Evolutionary conservation across 371 early-diverging fungal species (phyloP).

Genomic region (Mucor irregularis): DNA sequence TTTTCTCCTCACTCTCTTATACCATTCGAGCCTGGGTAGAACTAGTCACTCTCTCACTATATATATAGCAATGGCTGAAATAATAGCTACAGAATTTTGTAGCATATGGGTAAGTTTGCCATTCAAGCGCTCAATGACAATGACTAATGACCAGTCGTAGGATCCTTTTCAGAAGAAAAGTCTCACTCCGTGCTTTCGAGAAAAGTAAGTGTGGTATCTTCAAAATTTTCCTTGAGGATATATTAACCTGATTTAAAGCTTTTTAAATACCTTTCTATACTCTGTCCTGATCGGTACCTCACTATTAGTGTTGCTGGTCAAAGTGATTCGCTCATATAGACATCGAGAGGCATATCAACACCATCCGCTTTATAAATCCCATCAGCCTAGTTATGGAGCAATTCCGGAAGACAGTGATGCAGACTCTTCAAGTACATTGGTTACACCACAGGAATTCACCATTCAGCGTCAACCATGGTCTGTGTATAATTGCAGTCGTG

Average conservation of each 20-base stretch:
- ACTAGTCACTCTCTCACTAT: no score
- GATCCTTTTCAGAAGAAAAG: constrained; percentile 8
- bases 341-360: background rate
- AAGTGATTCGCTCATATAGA: background rate
- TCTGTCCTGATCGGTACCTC: background rate
- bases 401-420: background rate
- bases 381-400: background rate
- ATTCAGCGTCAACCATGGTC: constrained; percentile 8
- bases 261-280: background rate
- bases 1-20: no score
- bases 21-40: no score
- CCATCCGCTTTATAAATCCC: background rate
- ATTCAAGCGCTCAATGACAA: background rate
- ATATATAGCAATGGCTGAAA: no score
- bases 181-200: constrained; percentile 18
- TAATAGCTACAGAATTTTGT: background rate
- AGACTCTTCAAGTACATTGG: background rate
- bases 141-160: no score
- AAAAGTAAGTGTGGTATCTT: constrained; percentile 9
- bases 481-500: constrained; percentile 9
- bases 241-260: no score
- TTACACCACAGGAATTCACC: background rate
- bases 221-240: no score
- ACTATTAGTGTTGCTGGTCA: background rate
- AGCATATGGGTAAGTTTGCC: background rate